Evolutionary conservation across 78 protist genomes (phyloP), one percentile per base, ranked within the genome.

Genomic region (Trichosphaerium sp.): DNA sequence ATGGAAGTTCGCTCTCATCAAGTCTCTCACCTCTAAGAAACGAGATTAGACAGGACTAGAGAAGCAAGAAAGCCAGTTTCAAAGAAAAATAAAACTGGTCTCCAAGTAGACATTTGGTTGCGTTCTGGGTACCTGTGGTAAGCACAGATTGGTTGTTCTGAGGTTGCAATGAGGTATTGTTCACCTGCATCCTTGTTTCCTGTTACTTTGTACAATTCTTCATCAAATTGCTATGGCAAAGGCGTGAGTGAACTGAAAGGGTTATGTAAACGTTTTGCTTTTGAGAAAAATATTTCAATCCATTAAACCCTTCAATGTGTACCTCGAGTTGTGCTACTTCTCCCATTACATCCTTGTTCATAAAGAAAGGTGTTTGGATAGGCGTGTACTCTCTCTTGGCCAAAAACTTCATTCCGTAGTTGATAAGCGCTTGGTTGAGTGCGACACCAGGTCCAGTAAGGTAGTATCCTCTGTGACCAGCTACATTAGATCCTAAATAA

Each of bases 61-160:
- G 21, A 57, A 57, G 21, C 62, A 21, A 21, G 21, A 57, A 21
- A n/a, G 21, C 21, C 21, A 57, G 35, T 57, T 57, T 28, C 21
- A 28, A 57, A 21, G 8, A 67, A 67, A 10, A 31, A 70, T 6
- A 65, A 15, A 31, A 70, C 26, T 58, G 38, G 11, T 69, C 29
- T 6, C 32, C 23, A n/a, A n/a, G n/a, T n/a, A n/a, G n/a, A n/a
- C n/a, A n/a, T n/a, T n/a, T n/a, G n/a, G n/a, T n/a, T n/a, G n/a
- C n/a, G n/a, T n/a, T n/a, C n/a, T n/a, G n/a, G n/a, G 47, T 69
- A 37, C 28, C 44, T 63, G 86, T 98, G 99, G 77, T 34, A 85
- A 26, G 95, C 97, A 59, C 88, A 82, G 65, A 98, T 70, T 59
- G 99, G 99, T 81, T 97, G 99, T 82, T 98, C 99, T 40, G 94